Conservation (phyloP, 805 yeast species). For the Myxozyma udenii region DNA sequence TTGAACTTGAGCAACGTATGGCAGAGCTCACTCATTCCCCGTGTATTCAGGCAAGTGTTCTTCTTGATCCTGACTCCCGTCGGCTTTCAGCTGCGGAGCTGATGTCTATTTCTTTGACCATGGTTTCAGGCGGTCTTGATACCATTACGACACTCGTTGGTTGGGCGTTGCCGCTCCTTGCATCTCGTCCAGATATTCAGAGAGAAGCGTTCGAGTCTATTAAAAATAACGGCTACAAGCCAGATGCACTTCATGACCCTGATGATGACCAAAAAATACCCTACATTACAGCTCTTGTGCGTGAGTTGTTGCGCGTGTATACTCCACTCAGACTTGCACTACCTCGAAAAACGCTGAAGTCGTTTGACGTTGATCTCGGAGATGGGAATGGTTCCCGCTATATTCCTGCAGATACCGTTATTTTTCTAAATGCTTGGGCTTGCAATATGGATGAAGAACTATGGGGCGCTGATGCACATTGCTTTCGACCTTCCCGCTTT, state of each 20-base stretch:
- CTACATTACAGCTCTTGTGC: conserved; percentile 54
- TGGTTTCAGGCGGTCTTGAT: conserved; percentile 75
- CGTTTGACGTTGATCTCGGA: conserved; percentile 38
- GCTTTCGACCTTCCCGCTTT: conserved; percentile 37
- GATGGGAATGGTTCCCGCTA: conserved; percentile 28
- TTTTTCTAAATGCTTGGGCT: conserved; percentile 65
- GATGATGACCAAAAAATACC: conserved; percentile 40
- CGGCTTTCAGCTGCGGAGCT: conserved; percentile 41
- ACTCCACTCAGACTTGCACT: conserved; percentile 63
- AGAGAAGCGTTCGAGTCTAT: conserved; percentile 46
- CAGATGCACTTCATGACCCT: conserved; percentile 29
- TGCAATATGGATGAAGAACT: conserved; percentile 58
- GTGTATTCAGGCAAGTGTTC: conserved; percentile 33
- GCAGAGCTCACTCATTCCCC: conserved; percentile 25
- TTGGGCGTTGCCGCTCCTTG: conserved; percentile 57
- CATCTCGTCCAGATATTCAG: conserved; percentile 47
- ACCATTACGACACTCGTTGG: conserved; percentile 61
- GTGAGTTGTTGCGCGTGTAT: conserved; percentile 58
- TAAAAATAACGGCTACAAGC: conserved; percentile 37
- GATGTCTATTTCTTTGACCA: conserved; percentile 59
- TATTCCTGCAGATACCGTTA: conserved; percentile 54
- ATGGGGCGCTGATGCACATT: conserved; percentile 31
- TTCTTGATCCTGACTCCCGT: conserved; percentile 30
- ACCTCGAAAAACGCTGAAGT: conserved; percentile 56
- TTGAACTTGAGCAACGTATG: conserved; percentile 22